Base-by-base conservation (phyloP, 108 stramenopile species). In the Skeletonema costatum region DNA sequence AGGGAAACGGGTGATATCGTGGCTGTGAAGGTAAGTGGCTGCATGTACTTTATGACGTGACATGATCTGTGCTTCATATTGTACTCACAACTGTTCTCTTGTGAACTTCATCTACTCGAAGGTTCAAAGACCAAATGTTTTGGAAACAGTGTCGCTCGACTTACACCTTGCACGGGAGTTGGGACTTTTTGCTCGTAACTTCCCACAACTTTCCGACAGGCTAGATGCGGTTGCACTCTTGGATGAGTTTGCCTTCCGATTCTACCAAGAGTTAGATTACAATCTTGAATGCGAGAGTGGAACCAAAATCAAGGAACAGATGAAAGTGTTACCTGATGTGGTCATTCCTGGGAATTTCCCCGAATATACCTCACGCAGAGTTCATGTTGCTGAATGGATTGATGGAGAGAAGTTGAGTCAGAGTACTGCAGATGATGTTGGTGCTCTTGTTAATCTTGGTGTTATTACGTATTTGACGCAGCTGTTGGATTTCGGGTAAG, bases 301-400 rank as follows among this genome's bases (percentile, higher is more conserved):
- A 0, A 51, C 86, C 4, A 66, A 86, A 51, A 94, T 97, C 72
- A 82, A 76, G 68, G 83, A 92, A 71, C 88, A 97, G 53, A 97
- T 98, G 98, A 71, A 51, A 19, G 87, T 95, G n/a, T 71, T 97
- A 66, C 93, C 92, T 0, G 89, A 87, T 75, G 97, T 97, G 2
- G 87, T 89, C 35, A 93, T 96, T 65, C 98, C 98, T 1, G 82
- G 84, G 32, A 93, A 93, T 75, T 98, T 90, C 78, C 95, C 96
- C 2, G 76, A 92, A 63, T 96, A 85, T 65, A 97, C 96, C 2
- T 86, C 92, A 3, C 83, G 98, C 1, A 79, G 97, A 16, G 97
- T 98, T 14, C 97, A 97, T 70, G 94, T 95, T 17, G 96, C 98
- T 32, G 95, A 98, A 79, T 98, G 98, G 98, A 91, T 97, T 71